Evolutionary conservation across 1,139 yeast genomes (phyloP), one percentile per base, ranked within the genome.

Genomic region (Yamadazyma diospyri): DNA sequence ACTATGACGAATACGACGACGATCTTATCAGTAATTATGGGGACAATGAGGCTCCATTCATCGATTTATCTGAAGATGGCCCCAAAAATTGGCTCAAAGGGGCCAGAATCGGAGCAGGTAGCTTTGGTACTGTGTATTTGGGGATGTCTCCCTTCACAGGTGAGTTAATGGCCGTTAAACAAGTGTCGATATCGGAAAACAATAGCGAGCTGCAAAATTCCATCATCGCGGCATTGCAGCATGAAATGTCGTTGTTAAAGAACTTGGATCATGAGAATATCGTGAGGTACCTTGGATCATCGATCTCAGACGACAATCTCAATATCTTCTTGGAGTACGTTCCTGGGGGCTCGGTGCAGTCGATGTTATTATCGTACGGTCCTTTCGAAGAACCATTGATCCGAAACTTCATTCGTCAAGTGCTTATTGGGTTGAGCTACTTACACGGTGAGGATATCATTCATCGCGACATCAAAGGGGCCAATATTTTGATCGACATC

Each of bases 141-240:
- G 98, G 97, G 1, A 80, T 92, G 81, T 87, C 88, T 52, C 85
- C 95, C 1, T 63, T 81, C 27, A 88, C 95, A 0, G 98, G 98
- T 27, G 97, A 88, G 51, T 66, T 92, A 35, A 87, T 92, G 95
- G 98, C 97, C 0, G 96, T 92, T 10, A 92, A 92, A 50, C 97
- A 89, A 54, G 96, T 92, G 0, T 82, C 82, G 27, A 56, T 88
- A 14, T 81, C 85, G 1, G 61, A 55, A 34, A 72, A 62, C 38
- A 57, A 48, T 45, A 57, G 51, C 50, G 72, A 64, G 39, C 69
- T 50, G 66, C 82, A 64, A 59, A 68, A 52, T 55, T 66, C 60
- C 5, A 82, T 89, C 84, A 75, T 84, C 16, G 94, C 84, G 40
- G 95, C 96, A 1, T 56, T 86, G 39, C 85, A 84, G 47, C 81